Evolutionary conservation across 202 grass and related monocot genomes (phyloP).

Genomic region (Zoysia matrella): DNA sequence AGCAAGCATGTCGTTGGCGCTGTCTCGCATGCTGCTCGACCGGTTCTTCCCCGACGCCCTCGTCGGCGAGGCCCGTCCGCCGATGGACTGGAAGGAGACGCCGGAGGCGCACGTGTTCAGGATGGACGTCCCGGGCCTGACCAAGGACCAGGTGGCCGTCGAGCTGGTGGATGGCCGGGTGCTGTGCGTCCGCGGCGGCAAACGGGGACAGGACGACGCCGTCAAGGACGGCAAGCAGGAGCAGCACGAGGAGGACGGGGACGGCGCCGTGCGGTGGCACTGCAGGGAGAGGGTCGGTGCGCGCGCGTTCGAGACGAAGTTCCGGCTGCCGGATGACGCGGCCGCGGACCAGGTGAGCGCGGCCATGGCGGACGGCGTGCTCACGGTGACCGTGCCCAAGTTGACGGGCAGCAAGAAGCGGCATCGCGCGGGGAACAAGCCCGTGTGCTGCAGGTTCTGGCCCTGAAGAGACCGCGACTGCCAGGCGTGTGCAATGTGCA

Average conservation of each 20-base stretch:
- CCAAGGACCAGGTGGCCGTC: constrained; percentile 48
- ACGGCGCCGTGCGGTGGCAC: constrained; percentile 37
- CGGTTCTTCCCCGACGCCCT: constrained; percentile 30
- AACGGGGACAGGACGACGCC: background rate
- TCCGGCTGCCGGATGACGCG: constrained; percentile 52
- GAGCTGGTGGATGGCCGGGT: constrained; percentile 41
- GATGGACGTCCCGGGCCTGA: constrained; percentile 51
- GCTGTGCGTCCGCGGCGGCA: constrained; percentile 38
- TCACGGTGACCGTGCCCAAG: constrained; percentile 58
- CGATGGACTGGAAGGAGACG: constrained; percentile 65
- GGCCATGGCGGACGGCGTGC: constrained; percentile 54
- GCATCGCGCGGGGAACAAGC: constrained; percentile 15
- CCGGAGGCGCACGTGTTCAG: constrained; percentile 57
- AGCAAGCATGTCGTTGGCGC: constrained; percentile 24
- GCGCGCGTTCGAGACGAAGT: constrained; percentile 28
- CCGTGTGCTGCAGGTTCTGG: constrained; percentile 48
- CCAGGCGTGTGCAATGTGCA: background rate
- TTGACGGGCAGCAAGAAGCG: constrained; percentile 42
- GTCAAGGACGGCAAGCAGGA: background rate
- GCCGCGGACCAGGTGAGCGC: constrained; percentile 45
- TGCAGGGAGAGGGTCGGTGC: constrained; percentile 43
- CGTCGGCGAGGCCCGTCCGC: constrained; percentile 11
- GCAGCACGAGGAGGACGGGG: no score
- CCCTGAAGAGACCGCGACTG: constrained; percentile 9
- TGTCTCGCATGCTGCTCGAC: constrained; percentile 42